Percentiles rank a stretch among this genome's conserved stretches.
Conservation (phyloP, 2,329 filamentous ascomycete species). For the Bipolaris sorokiniana region DNA sequence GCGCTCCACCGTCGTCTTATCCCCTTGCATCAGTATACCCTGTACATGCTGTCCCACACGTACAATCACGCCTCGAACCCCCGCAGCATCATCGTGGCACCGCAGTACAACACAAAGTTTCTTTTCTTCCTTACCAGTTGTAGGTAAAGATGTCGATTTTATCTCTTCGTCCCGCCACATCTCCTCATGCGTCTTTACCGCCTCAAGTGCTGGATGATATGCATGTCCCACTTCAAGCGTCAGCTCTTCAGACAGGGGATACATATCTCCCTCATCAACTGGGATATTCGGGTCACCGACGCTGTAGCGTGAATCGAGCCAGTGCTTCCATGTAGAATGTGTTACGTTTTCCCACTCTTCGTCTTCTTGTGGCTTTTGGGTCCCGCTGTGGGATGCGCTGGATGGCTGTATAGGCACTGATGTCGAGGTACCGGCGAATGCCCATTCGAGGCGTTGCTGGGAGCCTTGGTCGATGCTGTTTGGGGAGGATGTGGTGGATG, state of each 20-base stretch:
- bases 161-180: slow-evolving; percentile 63
- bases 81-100: slow-evolving; percentile 44
- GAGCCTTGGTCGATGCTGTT: slow-evolving; percentile 33
- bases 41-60: slow-evolving; percentile 63
- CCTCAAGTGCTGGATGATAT: slow-evolving; percentile 62
- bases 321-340: slow-evolving; percentile 61
- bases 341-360: slow-evolving; percentile 16
- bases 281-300: slow-evolving; percentile 40
- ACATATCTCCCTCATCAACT: slow-evolving; percentile 64
- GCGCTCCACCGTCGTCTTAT: slow-evolving; percentile 58
- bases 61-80: slow-evolving; percentile 59
- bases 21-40: slow-evolving; percentile 59
- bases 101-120: slow-evolving; percentile 51
- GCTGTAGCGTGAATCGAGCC: slow-evolving; percentile 62
- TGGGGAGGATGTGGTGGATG: background rate
- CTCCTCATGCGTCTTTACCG: slow-evolving; percentile 67
- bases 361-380: background rate
- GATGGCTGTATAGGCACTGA: slow-evolving; percentile 37
- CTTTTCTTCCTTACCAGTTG: background rate
- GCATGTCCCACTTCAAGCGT: slow-evolving; percentile 64
- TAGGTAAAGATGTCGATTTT: slow-evolving; percentile 16
- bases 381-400: background rate
- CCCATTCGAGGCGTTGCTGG: slow-evolving; percentile 64
- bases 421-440: slow-evolving; percentile 60
- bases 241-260: slow-evolving; percentile 39